Base-by-base conservation (phyloP, 169 alveolate species). In the Plasmodium sp. region DNA sequence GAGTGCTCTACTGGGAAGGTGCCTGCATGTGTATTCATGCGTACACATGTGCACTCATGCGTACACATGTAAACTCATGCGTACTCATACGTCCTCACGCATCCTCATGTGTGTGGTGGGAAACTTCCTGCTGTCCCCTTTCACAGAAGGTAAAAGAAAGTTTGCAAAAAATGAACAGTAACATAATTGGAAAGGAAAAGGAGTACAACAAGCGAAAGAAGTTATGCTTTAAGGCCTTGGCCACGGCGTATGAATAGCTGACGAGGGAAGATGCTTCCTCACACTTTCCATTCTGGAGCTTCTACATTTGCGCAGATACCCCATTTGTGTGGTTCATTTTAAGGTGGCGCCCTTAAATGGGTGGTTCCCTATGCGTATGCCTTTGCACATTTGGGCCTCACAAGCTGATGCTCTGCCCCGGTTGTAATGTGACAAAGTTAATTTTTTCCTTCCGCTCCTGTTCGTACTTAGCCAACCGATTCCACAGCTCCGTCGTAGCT, bases 181-280 rank as follows among this genome's bases (percentile, higher is more conserved):
- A 91, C 51, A 91, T 91, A 71, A 51, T 74, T 45, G 86, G 56
- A 27, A 91, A 91, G 77, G 92, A 91, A 39, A 91, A 91, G 34
- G 95, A 91, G 74, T 91, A 91, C 77, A 81, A 43, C 72, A 91
- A 91, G 56, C 54, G 95, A 71, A 91, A 91, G 84, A 91, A 91
- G 51, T 82, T 91, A 82, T 91, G 95, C 48, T 81, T 81, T 36
- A 91, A 91, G 58, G 95, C 95, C 39, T 82, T 91, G 72, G 84
- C 83, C 9, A 91, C 95, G 73, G 95, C 92, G 18, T 91, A 91
- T 45, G 95, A 91, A 91, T 91, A 72, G 54, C 73, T 16, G 83
- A 43, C 41, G 7, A 5, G 33, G 12, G 48, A 41, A 48, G 27
- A 34, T 18, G 33, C 83, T 9, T 75, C 33, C 22, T 27, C n/a